These are phyloP conservation scores for Gliomastix tumulicola DNA, from an alignment of 2,329 filamentous ascomycete genomes.

Conservation along the genomic window DNA sequence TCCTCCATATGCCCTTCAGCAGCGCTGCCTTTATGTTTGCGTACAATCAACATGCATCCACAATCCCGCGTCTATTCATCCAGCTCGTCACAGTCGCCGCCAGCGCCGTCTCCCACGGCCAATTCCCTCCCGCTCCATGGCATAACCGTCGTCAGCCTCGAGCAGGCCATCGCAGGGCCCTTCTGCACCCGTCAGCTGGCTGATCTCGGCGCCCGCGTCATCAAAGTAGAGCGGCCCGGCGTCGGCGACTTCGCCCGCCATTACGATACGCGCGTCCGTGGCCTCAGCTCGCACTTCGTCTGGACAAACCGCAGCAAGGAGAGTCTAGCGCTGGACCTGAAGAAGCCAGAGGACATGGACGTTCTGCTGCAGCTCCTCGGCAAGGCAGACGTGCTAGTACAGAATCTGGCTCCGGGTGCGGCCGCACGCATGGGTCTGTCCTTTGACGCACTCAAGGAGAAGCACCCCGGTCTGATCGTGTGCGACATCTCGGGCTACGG, in stretches of 20 bases:
- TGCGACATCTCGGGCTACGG: conserved; percentile 49
- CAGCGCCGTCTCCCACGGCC: too few species aligned
- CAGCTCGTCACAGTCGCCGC: too few species aligned
- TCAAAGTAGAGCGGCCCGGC: conserved; percentile 45
- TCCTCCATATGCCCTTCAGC: too few species aligned
- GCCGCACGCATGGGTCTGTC: conserved; percentile 38
- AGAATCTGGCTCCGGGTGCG: conserved; percentile 45
- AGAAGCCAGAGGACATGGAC: conserved; percentile 30
- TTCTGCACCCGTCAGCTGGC: conserved; percentile 48
- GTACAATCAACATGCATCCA: too few species aligned
- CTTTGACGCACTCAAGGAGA: conserved; percentile 29
- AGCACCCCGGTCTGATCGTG: conserved; percentile 39
- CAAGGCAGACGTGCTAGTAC: conserved; percentile 42
- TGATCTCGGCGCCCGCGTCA: conserved; percentile 45
- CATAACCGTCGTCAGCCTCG: conserved; percentile 42
- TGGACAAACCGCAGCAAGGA: conserved; percentile 49
- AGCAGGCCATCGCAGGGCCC: conserved; percentile 47
- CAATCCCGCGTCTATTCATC: too few species aligned
- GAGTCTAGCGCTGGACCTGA: conserved; percentile 42
- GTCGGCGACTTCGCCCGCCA: conserved; percentile 45
- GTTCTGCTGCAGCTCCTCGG: conserved; percentile 33
- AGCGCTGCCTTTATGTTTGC: too few species aligned
- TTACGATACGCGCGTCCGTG: conserved; percentile 42
- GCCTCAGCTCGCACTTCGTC: conserved; percentile 46
- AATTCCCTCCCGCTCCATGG: conserved; percentile 24